phyloP scores from a whole-genome alignment of 2,329 filamentous ascomycete species.

The Diaporthe ilicicola region DNA sequence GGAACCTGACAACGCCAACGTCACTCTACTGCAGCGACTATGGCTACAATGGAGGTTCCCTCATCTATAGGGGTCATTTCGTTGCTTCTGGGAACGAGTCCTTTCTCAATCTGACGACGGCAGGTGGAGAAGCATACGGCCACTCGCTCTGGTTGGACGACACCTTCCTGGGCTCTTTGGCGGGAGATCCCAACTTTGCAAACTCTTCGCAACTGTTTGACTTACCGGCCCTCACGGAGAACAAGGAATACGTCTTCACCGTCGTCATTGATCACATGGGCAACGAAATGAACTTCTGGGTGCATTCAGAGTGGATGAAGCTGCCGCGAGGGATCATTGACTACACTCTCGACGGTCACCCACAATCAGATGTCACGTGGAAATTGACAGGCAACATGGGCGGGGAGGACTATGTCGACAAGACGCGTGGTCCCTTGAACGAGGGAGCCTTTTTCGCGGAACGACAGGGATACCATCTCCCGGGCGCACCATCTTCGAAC shows the following conservation, averaged over 20 bases:
- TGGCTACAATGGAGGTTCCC: not conserved
- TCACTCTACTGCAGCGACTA: not conserved
- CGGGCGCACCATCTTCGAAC: constrained; percentile 56
- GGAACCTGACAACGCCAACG: not conserved
- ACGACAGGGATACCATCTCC: constrained; percentile 64
- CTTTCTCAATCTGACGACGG: not conserved
- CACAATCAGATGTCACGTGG: constrained; percentile 61
- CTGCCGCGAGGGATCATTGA: constrained; percentile 64
- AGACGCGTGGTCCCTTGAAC: constrained; percentile 63
- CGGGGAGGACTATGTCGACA: constrained; percentile 64
- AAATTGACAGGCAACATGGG: constrained; percentile 70
- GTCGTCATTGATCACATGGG: constrained; percentile 76
- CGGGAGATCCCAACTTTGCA: no score
- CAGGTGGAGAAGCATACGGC: not conserved
- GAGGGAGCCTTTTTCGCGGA: constrained; percentile 67
- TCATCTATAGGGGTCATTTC: not conserved
- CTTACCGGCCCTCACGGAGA: constrained; percentile 50
- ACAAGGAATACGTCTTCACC: constrained; percentile 66
- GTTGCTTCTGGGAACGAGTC: not conserved
- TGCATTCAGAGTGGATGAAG: constrained; percentile 65
- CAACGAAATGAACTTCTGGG: constrained; percentile 64
- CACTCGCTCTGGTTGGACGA: no score
- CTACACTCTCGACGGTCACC: constrained; percentile 58
- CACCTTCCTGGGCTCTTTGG: no score
- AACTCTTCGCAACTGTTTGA: no score